phyloP scores from a whole-genome alignment of 805 yeast genomes.

The Starmerella stigmatis region DNA sequence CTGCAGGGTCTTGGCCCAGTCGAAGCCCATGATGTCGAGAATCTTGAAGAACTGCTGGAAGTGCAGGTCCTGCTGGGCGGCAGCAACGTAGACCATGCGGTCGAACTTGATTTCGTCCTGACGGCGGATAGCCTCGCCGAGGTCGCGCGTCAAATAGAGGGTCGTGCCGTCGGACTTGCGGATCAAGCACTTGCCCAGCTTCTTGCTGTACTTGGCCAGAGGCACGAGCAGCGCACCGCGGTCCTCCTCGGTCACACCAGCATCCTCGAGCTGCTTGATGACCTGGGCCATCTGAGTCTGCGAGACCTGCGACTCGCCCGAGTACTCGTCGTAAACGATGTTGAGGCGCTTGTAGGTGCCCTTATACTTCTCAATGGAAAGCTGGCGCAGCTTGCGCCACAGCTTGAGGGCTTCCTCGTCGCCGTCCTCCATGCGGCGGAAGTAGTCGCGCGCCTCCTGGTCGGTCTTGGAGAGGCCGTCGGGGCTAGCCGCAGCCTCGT shows the following conservation, averaged over 20 bases:
- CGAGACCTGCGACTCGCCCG: conserved; percentile 93
- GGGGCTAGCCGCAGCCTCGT: conserved; percentile 49
- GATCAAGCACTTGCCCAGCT: conserved; percentile 83
- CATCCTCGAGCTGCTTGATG: conserved; percentile 50
- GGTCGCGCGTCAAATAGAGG: conserved; percentile 86
- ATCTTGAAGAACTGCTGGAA: conserved; percentile 89
- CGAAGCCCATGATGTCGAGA: conserved; percentile 76
- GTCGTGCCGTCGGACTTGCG: conserved; percentile 95
- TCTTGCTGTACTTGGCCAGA: conserved; percentile 73
- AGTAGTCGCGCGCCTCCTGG: conserved; percentile 75
- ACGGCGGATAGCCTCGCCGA: conserved; percentile 93
- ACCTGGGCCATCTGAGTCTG: conserved; percentile 60
- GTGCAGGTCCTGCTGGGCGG: conserved; percentile 93
- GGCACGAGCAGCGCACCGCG: conserved; percentile 86
- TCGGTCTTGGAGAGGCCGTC: conserved; percentile 50
- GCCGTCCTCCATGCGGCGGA: conserved; percentile 88
- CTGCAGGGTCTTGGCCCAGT: conserved; percentile 69
- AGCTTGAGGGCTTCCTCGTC: conserved; percentile 64
- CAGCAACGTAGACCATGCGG: conserved; percentile 92
- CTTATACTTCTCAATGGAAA: conserved; percentile 76
- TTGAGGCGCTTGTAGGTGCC: conserved; percentile 86
- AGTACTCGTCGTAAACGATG: conserved; percentile 75
- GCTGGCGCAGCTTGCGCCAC: conserved; percentile 84
- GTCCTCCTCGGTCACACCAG: conserved; percentile 68
- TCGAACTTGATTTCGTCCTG: conserved; percentile 74